Conservation (phyloP, 148 eudicot species). For the Spergularia bocconei region DNA sequence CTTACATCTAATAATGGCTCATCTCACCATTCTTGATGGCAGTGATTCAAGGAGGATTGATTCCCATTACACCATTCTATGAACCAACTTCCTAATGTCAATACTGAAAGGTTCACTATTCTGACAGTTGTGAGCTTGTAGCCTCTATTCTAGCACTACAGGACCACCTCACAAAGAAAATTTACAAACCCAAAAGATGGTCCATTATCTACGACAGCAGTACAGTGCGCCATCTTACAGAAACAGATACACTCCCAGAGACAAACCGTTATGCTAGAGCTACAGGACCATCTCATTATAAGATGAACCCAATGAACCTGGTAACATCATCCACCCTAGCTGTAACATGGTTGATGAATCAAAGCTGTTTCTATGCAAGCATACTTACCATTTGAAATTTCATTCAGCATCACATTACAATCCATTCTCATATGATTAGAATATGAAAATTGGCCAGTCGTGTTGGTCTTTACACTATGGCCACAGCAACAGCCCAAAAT, state of each 20-base stretch:
- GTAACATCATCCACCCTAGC: neutral
- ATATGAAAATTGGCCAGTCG: neutral
- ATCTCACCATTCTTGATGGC: neutral
- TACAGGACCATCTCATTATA: constrained; percentile 2
- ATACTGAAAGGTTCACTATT: constrained; percentile 3
- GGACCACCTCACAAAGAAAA: neutral
- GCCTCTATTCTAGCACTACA: neutral
- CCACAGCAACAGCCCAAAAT: neutral
- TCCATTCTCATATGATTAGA: neutral
- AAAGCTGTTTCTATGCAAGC: neutral
- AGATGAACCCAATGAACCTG: neutral
- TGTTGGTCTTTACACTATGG: neutral
- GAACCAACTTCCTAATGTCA: constrained; percentile 3
- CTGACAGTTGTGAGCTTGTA: constrained; percentile 4
- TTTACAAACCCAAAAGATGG: neutral
- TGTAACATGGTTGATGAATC: neutral
- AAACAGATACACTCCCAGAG: neutral
- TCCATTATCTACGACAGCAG: neutral
- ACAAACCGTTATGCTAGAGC: neutral
- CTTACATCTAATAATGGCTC: constrained; percentile 17
- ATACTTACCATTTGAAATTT: neutral
- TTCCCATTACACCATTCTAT: constrained; percentile 8
- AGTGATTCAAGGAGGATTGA: constrained; percentile 19
- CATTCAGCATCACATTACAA: neutral
- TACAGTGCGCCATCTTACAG: neutral